These are phyloP conservation scores for Hypoxylon crocopeplum DNA, from an alignment of 495 filamentous ascomycete genomes.

Conservation along the genomic window DNA sequence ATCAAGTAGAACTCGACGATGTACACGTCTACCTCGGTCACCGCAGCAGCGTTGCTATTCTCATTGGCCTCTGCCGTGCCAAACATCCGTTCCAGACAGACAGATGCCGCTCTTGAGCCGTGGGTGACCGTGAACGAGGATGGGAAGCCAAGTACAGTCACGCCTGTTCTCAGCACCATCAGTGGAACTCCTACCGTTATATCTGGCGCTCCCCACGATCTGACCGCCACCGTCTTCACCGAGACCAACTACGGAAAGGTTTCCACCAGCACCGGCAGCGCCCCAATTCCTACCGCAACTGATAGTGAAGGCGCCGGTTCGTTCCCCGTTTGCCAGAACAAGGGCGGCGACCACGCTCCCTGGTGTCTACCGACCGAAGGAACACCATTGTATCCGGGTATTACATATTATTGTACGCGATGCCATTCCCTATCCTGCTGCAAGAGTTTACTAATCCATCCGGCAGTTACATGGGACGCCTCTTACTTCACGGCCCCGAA, in stretches of 20 bases:
- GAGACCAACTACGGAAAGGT: slow-evolving; percentile 39
- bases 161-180: slow-evolving; percentile 48
- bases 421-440: background rate
- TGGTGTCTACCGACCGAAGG: slow-evolving; percentile 49
- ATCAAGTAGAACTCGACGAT: slow-evolving; percentile 5
- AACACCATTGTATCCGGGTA: slow-evolving; percentile 41
- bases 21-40: slow-evolving; percentile 12
- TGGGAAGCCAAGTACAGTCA: slow-evolving; percentile 46
- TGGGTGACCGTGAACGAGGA: slow-evolving; percentile 53
- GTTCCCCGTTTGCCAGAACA: slow-evolving; percentile 48
- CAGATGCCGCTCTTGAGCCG: slow-evolving; percentile 33
- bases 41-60: slow-evolving; percentile 21
- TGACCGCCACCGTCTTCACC: slow-evolving; percentile 52
- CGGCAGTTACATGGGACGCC: slow-evolving; percentile 54
- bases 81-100: slow-evolving; percentile 30
- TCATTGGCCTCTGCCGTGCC: slow-evolving; percentile 24
- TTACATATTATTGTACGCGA: slow-evolving; percentile 48
- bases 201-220: slow-evolving; percentile 46
- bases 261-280: slow-evolving; percentile 39
- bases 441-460: slow-evolving; percentile 1
- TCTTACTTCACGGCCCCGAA: slow-evolving; percentile 47
- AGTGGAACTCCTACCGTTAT: slow-evolving; percentile 47
- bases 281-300: slow-evolving; percentile 42
- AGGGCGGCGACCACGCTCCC: slow-evolving; percentile 45
- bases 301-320: slow-evolving; percentile 39